Percentiles rank a stretch among this genome's conserved stretches.
phyloP scores from a whole-genome alignment of 2,329 filamentous ascomycete genomes.

The Didymella keratinophila region DNA sequence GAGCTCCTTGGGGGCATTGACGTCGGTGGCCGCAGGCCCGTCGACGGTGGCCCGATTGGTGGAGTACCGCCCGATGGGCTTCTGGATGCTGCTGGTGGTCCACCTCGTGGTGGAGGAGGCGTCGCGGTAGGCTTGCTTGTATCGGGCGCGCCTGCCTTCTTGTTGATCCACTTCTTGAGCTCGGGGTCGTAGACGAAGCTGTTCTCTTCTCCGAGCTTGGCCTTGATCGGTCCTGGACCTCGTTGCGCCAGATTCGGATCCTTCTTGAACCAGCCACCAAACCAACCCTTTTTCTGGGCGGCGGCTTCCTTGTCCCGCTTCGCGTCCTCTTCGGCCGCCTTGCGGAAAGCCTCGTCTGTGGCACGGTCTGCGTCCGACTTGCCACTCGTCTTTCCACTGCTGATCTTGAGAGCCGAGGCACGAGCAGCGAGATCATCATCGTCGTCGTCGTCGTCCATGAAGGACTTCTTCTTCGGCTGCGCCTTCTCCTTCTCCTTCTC shows the following conservation, averaged over 20 bases:
- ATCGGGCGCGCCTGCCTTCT: conserved; percentile 75
- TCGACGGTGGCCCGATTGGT: conserved; percentile 44
- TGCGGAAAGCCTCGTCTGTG: conserved; percentile 85
- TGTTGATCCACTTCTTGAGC: conserved; percentile 98
- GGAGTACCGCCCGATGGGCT: conserved; percentile 60
- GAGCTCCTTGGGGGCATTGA: conserved; percentile 41
- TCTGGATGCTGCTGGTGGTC: conserved; percentile 51
- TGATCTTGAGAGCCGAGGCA: conserved; percentile 59
- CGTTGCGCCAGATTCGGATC: conserved; percentile 63
- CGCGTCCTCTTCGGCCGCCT: conserved; percentile 76
- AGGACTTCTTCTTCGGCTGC: conserved; percentile 69
- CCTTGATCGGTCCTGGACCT: conserved; percentile 75
- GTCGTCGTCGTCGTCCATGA: conserved; percentile 86
- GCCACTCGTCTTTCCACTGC: conserved; percentile 60
- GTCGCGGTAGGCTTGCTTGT: conserved; percentile 65
- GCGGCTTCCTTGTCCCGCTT: conserved; percentile 61
- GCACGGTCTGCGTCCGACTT: conserved; percentile 67
- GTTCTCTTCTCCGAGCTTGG: conserved; percentile 92
- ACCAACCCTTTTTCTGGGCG: conserved; percentile 67
- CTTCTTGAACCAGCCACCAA: conserved; percentile 84
- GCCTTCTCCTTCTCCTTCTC: conserved; percentile 54
- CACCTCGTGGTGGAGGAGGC: conserved; percentile 78
- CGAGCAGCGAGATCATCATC: conserved; percentile 69
- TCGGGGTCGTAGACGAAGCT: conserved; percentile 94
- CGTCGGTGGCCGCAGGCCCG: conserved; percentile 28